These are phyloP conservation scores for Thinopyrum elongatum DNA, from an alignment of 176 grass and related monocot genomes.

Conservation along the genomic window DNA sequence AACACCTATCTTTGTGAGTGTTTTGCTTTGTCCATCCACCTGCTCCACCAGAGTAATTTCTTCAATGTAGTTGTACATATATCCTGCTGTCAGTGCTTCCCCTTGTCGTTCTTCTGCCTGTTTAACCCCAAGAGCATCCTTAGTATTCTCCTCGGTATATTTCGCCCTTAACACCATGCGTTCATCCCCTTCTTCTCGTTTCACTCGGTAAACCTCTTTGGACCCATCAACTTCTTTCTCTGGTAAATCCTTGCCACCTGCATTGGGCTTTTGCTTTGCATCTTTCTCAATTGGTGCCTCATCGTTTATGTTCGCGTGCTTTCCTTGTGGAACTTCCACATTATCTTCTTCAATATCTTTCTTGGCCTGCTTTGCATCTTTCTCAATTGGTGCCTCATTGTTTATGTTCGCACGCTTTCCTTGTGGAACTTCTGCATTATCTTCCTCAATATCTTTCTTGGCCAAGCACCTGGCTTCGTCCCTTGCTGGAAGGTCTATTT, in stretches of 20 bases:
- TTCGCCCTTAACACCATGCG: conserved; percentile 2
- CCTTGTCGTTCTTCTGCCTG: conserved; percentile 15
- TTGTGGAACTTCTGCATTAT: conserved; percentile 15
- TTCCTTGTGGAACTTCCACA: conserved; percentile 22
- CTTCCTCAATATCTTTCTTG: conserved; percentile 12
- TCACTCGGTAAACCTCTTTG: conserved; percentile 1
- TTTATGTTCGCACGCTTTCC: not conserved
- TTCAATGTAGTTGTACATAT: not conserved
- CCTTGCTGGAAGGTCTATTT: conserved; percentile 13
- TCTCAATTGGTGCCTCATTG: not conserved
- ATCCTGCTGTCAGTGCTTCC: not conserved
- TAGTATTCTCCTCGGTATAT: conserved; percentile 13
- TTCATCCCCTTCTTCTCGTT: conserved; percentile 9
- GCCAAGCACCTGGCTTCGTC: not conserved
- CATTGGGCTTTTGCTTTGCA: conserved; percentile 20
- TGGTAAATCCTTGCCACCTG: not conserved
- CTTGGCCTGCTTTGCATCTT: conserved; percentile 4
- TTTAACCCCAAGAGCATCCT: conserved; percentile 30
- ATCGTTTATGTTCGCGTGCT: not conserved
- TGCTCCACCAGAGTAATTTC: conserved; percentile 12
- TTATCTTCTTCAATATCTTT: not conserved
- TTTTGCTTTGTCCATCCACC: conserved; percentile 11
- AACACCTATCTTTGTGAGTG: not conserved
- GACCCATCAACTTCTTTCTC: not conserved
- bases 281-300: not conserved